Evolutionary conservation across 108 stramenopile genomes (phyloP).

Genomic region (Thalassiosira profunda): DNA sequence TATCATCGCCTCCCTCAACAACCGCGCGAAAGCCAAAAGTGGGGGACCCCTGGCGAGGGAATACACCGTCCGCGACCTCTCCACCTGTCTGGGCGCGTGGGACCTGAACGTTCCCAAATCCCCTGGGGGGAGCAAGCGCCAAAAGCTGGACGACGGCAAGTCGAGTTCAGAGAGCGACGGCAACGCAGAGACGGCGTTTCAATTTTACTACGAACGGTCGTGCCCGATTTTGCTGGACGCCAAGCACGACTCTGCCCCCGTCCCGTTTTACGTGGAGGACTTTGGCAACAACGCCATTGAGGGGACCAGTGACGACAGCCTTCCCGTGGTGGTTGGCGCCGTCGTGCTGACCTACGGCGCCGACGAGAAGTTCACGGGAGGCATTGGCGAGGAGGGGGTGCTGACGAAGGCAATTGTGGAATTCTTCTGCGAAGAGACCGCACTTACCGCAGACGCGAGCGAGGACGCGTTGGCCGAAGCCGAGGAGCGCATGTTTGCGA

Average conservation of each 20-base stretch:
- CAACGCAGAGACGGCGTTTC: conserved; percentile 37
- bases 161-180: conserved; percentile 23
- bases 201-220: conserved; percentile 43
- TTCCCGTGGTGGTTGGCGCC: conserved; percentile 39
- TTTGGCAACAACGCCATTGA: conserved; percentile 8
- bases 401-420: conserved; percentile 42
- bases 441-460: background rate
- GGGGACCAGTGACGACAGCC: background rate
- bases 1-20: conserved; percentile 28
- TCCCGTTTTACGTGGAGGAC: conserved; percentile 34
- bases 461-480: conserved; percentile 10
- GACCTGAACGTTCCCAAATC: conserved; percentile 27
- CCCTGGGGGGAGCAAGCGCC: conserved; percentile 4
- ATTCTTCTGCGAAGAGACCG: conserved; percentile 29
- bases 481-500: conserved; percentile 39
- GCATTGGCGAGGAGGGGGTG: conserved; percentile 45
- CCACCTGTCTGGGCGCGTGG: conserved; percentile 49
- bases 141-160: background rate
- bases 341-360: conserved; percentile 40
- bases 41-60: background rate
- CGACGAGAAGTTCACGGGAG: conserved; percentile 46
- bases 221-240: conserved; percentile 44
- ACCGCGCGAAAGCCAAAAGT: background rate
- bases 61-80: conserved; percentile 41
- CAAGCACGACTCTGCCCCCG: conserved; percentile 6